Conservation (phyloP, 2,329 filamentous ascomycete species). For the Acarospora socialis region DNA sequence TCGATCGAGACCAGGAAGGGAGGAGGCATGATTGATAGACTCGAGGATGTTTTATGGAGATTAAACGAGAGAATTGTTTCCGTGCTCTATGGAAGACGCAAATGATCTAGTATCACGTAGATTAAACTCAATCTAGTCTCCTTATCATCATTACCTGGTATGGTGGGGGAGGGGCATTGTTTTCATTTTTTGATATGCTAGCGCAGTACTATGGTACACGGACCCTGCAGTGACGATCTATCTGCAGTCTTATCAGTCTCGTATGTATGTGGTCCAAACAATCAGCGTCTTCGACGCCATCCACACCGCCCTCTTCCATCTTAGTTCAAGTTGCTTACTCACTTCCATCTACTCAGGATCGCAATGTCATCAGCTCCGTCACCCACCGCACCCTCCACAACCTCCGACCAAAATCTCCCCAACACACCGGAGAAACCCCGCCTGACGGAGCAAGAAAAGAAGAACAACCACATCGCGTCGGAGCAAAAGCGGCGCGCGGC, state of each 20-base stretch:
- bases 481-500: slow-evolving; percentile 52
- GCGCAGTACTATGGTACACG: background rate
- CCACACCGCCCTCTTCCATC: background rate
- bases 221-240: background rate
- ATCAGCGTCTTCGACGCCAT: background rate
- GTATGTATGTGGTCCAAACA: background rate
- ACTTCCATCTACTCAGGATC: background rate
- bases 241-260: background rate
- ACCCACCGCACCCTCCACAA: background rate
- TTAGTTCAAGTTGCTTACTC: background rate
- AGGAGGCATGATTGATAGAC: slow-evolving; percentile 24
- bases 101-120: no score
- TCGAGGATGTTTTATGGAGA: background rate
- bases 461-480: slow-evolving; percentile 58
- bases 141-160: background rate
- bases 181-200: background rate
- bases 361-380: background rate
- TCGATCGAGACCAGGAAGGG: slow-evolving; percentile 28
- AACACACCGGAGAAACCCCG: slow-evolving; percentile 41
- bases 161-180: background rate
- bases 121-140: no score
- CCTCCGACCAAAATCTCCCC: background rate
- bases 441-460: slow-evolving; percentile 56
- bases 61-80: background rate
- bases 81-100: no score